Conservation (phyloP, 1,139 yeast genomes). For the Candida labiduridarum region DNA sequence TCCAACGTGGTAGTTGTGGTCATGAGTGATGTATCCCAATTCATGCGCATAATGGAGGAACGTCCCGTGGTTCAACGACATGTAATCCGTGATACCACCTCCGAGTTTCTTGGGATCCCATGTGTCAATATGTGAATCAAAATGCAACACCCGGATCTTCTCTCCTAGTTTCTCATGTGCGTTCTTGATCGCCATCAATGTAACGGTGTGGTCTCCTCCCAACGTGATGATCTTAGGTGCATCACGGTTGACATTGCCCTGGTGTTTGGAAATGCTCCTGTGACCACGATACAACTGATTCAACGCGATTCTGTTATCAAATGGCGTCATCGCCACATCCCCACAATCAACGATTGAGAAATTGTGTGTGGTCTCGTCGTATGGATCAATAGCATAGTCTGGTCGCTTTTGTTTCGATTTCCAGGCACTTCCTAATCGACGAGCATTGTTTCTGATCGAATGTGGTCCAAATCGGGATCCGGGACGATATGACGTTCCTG, state of each 20-base stretch:
- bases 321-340: constrained; percentile 77
- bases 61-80: constrained; percentile 71
- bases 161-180: constrained; percentile 61
- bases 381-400: constrained; percentile 53
- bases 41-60: constrained; percentile 78
- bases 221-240: constrained; percentile 69
- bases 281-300: constrained; percentile 72
- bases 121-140: constrained; percentile 80
- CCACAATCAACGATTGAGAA: constrained; percentile 69
- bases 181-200: constrained; percentile 64
- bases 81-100: constrained; percentile 53
- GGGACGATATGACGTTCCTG: constrained; percentile 71
- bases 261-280: constrained; percentile 49
- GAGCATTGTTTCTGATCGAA: constrained; percentile 72
- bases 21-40: constrained; percentile 63
- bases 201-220: constrained; percentile 80
- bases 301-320: constrained; percentile 71
- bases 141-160: constrained; percentile 66
- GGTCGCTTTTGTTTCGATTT: constrained; percentile 31
- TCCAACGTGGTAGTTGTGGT: constrained; percentile 69
- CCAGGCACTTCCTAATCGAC: constrained; percentile 70
- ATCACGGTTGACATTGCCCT: constrained; percentile 21
- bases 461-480: constrained; percentile 85
- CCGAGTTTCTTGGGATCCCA: constrained; percentile 73
- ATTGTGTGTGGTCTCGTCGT: constrained; percentile 67